Evolutionary conservation across 257 asterid genomes (phyloP).

Genomic region (Solanum boliviense): DNA sequence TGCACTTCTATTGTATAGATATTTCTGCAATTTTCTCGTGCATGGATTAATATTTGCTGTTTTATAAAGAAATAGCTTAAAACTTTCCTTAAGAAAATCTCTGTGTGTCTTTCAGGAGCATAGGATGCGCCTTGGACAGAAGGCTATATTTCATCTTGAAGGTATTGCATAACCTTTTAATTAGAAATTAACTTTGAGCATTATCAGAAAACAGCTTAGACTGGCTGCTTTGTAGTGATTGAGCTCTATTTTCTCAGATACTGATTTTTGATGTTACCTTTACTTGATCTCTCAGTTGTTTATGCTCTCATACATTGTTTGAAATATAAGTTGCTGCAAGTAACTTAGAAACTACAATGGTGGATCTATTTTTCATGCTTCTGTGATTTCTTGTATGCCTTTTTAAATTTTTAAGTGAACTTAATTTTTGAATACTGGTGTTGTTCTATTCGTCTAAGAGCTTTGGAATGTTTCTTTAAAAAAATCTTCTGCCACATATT

Average conservation of each 20-base stretch:
- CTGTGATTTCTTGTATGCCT: too few species aligned
- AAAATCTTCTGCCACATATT: neutral
- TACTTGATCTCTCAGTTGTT: neutral
- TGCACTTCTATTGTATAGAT: neutral
- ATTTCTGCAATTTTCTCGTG: neutral
- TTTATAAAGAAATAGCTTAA: neutral
- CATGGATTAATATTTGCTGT: neutral
- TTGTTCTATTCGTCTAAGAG: neutral
- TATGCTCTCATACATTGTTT: neutral
- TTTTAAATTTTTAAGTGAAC: neutral
- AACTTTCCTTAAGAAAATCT: neutral
- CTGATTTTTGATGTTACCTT: neutral
- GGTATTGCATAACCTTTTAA: conserved; percentile 31
- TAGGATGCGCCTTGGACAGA: conserved; percentile 92
- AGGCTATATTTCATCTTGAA: conserved; percentile 97
- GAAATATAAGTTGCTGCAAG: neutral
- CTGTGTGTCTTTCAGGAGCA: conserved; percentile 55
- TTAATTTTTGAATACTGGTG: neutral
- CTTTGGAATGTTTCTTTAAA: neutral
- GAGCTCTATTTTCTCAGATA: neutral
- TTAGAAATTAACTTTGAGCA: neutral
- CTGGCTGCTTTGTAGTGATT: neutral
- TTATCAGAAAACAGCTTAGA: neutral
- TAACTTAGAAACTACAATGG: neutral
- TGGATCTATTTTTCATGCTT: too few species aligned